Base-by-base conservation (phyloP, 2,329 filamentous ascomycete genomes). In the Monosporascus sp. region DNA sequence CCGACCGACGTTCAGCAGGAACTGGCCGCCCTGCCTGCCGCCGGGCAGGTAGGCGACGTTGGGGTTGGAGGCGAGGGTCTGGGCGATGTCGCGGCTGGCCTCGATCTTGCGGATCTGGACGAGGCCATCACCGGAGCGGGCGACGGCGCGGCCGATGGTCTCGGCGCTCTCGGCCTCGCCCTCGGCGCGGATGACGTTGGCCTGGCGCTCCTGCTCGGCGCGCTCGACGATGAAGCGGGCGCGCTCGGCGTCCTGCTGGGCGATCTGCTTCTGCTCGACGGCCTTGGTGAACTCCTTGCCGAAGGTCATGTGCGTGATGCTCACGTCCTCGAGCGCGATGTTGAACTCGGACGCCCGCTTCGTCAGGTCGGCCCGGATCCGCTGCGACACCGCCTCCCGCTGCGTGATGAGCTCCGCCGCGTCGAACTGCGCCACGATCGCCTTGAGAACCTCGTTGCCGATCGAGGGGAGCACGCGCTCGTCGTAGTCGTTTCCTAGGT, bases 221-320 rank as follows among this genome's bases (percentile, higher is more conserved):
- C 90, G 90, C 82, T 99, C 94, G 71, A 99, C 94, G 64, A 99
- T 95, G 79, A 99, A 99, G 62, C 94, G 85, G 48, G 94, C 94
- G 61, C 94, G 85, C 81, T 99, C 94, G 59, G 94, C 94, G 70
- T 99, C 94, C 76, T 99, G 94, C 78, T 99, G 94, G 52, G 94
- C 94, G 72, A 99, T 99, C 81, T 99, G 94, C 86, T 99, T 99
- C 84, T 99, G 94, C 79, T 99, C 94, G 67, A 99, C 94, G 60
- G 94, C 94, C 74, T 90, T 89, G 57, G 94, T 99, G 81, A 99
- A 99, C 76, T 99, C 94, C 74, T 93, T 93, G 64, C 94, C 94
- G 71, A 99, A 99, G 50, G 94, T 99, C 94, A 99, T 99, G 82
- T 99, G 94, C 57, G 94, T 99, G 74, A 99, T 99, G 69, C 90